phyloP scores from a whole-genome alignment of 2,329 filamentous ascomycete genomes.

The Phaeosphaeria sp. region DNA sequence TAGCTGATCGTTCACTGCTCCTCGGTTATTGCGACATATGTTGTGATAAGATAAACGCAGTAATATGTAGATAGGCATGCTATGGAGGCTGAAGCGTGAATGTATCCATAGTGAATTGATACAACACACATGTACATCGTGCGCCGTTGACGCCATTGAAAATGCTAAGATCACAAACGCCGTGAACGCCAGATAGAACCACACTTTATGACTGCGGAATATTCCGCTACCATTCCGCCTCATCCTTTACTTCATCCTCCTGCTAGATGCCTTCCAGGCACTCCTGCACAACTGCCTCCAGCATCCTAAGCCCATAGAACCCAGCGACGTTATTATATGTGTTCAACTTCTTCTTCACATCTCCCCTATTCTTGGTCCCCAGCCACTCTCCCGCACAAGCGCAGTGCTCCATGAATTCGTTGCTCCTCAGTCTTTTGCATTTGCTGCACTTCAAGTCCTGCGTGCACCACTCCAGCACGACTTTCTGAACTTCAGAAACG shows the following conservation, averaged over 20 bases:
- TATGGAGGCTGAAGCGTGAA: neutral
- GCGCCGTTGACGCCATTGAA: neutral
- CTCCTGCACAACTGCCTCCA: conserved; percentile 75
- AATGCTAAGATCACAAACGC: conserved; percentile 1
- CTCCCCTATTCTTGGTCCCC: conserved; percentile 70
- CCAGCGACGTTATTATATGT: conserved; percentile 77
- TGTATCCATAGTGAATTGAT: neutral
- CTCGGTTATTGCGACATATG: neutral
- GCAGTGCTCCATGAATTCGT: conserved; percentile 97
- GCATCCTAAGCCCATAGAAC: conserved; percentile 82
- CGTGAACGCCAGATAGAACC: conserved; percentile 1
- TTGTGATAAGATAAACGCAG: neutral
- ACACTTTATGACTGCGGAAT: neutral
- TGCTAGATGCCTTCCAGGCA: conserved; percentile 57
- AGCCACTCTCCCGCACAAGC: conserved; percentile 88
- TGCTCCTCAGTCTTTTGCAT: conserved; percentile 70
- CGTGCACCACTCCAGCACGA: conserved; percentile 80
- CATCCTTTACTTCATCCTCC: neutral
- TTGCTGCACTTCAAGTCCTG: conserved; percentile 91
- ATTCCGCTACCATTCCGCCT: neutral
- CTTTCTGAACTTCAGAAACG: conserved; percentile 75
- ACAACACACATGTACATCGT: neutral
- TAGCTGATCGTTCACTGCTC: neutral
- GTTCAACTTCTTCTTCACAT: conserved; percentile 68
- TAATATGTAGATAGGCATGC: neutral